Percentiles rank a stretch among this genome's conserved stretches.
phyloP scores from a whole-genome alignment of 148 eudicot genomes.

The Rhododendron ovatum region DNA sequence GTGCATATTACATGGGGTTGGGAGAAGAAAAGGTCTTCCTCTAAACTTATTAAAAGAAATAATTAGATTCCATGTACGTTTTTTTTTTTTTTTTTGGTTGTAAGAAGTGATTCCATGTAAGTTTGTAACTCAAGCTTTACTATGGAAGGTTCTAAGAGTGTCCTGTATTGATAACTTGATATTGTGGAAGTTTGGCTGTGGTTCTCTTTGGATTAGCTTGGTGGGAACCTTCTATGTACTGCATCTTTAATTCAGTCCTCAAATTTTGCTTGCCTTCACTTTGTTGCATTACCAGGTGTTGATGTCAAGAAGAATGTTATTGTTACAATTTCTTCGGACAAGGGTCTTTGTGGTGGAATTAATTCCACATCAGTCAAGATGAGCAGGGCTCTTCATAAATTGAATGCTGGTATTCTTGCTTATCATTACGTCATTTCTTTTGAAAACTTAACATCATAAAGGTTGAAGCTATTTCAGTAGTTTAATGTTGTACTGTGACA shows the following conservation, averaged over 20 bases:
- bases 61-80: not conserved
- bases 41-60: not conserved
- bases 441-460: not conserved
- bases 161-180: not conserved
- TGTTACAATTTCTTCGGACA: slow-evolving; percentile 78
- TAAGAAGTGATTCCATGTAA: not conserved
- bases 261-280: not conserved
- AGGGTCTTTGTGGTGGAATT: slow-evolving; percentile 99
- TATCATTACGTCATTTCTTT: not conserved
- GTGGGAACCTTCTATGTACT: not conserved
- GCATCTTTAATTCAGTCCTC: not conserved
- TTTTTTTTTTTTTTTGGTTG: too few species aligned
- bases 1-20: not conserved
- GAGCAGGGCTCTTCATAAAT: slow-evolving; percentile 74
- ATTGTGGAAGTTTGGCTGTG: not conserved
- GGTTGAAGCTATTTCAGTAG: not conserved
- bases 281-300: slow-evolving; percentile 50
- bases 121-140: not conserved
- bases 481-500: slow-evolving; percentile 14
- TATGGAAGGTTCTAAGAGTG: not conserved
- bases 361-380: slow-evolving; percentile 87
- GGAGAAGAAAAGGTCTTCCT: not conserved
- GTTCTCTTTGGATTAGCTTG: not conserved
- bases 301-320: slow-evolving; percentile 92
- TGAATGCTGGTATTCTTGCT: slow-evolving; percentile 59